Evolutionary conservation across 331 rosid species (phyloP).

Genomic region (Quercus lobata): DNA sequence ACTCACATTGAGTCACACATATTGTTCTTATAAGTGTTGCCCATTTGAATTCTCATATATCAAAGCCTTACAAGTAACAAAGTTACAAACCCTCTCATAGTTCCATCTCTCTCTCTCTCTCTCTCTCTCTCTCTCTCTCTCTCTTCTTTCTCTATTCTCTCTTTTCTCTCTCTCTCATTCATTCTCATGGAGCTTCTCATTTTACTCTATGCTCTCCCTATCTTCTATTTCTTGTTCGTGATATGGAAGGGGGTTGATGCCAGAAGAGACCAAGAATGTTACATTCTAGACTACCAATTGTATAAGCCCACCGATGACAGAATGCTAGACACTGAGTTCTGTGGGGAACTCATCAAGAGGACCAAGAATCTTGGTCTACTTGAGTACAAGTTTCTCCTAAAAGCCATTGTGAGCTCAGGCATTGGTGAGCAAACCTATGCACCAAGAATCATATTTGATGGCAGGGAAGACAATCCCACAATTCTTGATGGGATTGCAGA

Average conservation of each 20-base stretch:
- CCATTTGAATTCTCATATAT: slow-evolving; percentile 14
- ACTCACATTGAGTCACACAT: background rate
- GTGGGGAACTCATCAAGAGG: slow-evolving; percentile 55
- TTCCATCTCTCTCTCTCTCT: background rate
- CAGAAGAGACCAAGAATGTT: slow-evolving; percentile 56
- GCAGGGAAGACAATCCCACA: slow-evolving; percentile 52
- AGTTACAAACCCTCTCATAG: background rate
- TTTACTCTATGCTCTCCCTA: slow-evolving; percentile 21
- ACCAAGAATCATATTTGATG: slow-evolving; percentile 63
- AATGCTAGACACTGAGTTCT: slow-evolving; percentile 48
- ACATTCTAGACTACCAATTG: slow-evolving; percentile 66
- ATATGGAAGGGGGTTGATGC: slow-evolving; percentile 48
- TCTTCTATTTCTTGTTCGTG: slow-evolving; percentile 40
- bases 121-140: background rate
- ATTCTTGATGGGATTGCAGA: slow-evolving; percentile 45
- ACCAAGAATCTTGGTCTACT: slow-evolving; percentile 51
- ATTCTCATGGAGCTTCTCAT: slow-evolving; percentile 51
- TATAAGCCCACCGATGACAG: slow-evolving; percentile 73
- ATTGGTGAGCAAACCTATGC: slow-evolving; percentile 88
- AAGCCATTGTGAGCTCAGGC: slow-evolving; percentile 84
- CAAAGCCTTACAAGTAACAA: background rate
- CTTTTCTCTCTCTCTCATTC: background rate
- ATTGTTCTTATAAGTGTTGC: slow-evolving; percentile 22
- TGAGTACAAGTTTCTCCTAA: slow-evolving; percentile 80
- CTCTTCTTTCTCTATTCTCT: background rate